These are phyloP conservation scores for Xylaria sp. DNA, from an alignment of 495 filamentous ascomycete genomes.

Conservation along the genomic window DNA sequence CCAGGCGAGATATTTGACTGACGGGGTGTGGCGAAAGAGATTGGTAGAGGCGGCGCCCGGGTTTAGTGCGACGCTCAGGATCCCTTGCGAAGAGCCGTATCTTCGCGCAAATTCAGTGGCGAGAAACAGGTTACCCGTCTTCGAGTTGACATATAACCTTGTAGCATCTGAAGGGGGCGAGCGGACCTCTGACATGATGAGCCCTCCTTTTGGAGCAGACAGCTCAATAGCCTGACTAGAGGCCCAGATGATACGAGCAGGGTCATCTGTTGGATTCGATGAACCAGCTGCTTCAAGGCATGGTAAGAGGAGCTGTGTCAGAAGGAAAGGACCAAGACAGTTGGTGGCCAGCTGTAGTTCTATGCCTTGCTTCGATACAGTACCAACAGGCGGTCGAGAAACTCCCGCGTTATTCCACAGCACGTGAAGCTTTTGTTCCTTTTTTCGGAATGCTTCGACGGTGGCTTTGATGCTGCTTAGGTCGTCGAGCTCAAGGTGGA, in stretches of 20 bases:
- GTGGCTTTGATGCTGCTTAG: conserved; percentile 37
- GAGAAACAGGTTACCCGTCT: conserved; percentile 49
- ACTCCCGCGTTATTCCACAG: conserved; percentile 52
- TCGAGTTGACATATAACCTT: conserved; percentile 49
- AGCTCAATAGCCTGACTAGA: conserved; percentile 34
- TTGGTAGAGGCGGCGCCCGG: conserved; percentile 48
- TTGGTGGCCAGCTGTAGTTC: conserved; percentile 49
- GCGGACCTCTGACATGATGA: conserved; percentile 41
- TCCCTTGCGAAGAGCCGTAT: conserved; percentile 25
- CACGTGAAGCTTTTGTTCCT: conserved; percentile 37
- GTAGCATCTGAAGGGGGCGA: conserved; percentile 31
- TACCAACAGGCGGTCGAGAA: conserved; percentile 38
- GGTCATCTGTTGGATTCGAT: neutral
- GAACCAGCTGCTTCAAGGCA: conserved; percentile 30
- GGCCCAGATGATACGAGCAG: conserved; percentile 49
- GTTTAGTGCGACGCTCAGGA: conserved; percentile 51
- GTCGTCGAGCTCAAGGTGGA: conserved; percentile 39
- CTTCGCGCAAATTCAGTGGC: conserved; percentile 42
- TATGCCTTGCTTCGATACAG: conserved; percentile 44
- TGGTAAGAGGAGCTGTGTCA: conserved; percentile 52
- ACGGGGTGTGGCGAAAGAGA: conserved; percentile 37
- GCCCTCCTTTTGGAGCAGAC: conserved; percentile 39
- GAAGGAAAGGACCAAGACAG: conserved; percentile 44
- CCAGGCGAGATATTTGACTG: conserved; percentile 31
- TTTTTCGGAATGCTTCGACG: conserved; percentile 32